Evolutionary conservation across 2,329 filamentous ascomycete genomes (phyloP).

Genomic region (Penicillium italicum): DNA sequence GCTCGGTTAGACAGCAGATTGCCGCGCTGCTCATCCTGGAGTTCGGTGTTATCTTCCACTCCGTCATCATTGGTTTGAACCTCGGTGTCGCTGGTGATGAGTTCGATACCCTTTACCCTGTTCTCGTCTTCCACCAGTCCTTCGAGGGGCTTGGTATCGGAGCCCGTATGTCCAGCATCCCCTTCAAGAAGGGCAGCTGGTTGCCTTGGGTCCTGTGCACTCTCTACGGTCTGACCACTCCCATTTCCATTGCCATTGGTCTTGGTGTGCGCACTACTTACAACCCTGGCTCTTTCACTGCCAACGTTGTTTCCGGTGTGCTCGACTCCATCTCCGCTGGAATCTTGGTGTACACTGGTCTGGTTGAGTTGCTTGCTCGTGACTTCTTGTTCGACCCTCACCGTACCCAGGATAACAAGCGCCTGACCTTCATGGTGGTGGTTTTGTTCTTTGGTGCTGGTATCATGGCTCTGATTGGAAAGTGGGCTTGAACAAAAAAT

Average conservation of each 20-base stretch:
- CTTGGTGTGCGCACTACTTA: conserved; percentile 47
- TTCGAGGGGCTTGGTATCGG: conserved; percentile 63
- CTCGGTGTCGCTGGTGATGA: conserved; percentile 57
- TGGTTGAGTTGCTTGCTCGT: conserved; percentile 50
- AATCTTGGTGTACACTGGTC: conserved; percentile 50
- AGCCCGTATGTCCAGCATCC: conserved; percentile 57
- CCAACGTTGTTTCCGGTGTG: conserved; percentile 46
- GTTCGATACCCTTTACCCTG: conserved; percentile 57
- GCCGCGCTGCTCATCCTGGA: conserved; percentile 50
- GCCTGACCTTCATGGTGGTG: conserved; percentile 44
- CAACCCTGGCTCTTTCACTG: conserved; percentile 41
- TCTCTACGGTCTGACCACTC: conserved; percentile 52
- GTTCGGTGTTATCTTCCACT: conserved; percentile 62
- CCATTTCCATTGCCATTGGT: conserved; percentile 49
- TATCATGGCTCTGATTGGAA: conserved; percentile 51
- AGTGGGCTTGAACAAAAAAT: conserved; percentile 43
- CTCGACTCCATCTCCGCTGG: conserved; percentile 49
- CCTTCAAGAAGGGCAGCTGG: conserved; percentile 46
- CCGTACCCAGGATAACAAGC: conserved; percentile 38
- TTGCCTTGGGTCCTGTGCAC: conserved; percentile 50
- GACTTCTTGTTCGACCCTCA: conserved; percentile 52
- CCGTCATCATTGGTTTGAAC: conserved; percentile 61
- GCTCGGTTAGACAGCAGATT: conserved; percentile 38
- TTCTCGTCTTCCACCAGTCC: conserved; percentile 61
- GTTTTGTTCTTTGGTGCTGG: conserved; percentile 42